phyloP scores from a whole-genome alignment of 1,284 basidiomycete species.

The Mycosarcoma mackinlayi region DNA sequence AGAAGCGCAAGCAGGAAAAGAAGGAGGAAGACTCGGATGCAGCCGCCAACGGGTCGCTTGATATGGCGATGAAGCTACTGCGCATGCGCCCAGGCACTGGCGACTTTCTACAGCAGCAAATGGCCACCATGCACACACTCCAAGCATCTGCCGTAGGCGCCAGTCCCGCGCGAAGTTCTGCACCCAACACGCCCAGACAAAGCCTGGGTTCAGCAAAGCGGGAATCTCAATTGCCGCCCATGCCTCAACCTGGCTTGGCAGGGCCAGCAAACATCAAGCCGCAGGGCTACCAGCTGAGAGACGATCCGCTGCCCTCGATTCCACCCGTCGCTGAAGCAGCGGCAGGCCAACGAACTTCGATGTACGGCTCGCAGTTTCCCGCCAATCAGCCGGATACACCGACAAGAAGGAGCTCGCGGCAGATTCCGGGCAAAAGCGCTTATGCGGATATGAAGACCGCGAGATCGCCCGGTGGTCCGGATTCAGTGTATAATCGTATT shows the following conservation, averaged over 20 bases:
- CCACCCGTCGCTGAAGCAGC: not conserved
- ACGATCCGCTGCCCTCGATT: constrained; percentile 11
- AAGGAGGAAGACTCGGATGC: constrained; percentile 71
- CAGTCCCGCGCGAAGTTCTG: constrained; percentile 31
- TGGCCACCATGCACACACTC: constrained; percentile 56
- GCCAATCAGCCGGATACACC: constrained; percentile 25
- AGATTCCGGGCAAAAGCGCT: constrained; percentile 8
- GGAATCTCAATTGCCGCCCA: constrained; percentile 22
- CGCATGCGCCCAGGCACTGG: constrained; percentile 62
- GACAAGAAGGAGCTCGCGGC: constrained; percentile 28
- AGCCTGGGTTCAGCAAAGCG: constrained; percentile 9
- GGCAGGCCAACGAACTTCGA: constrained; percentile 9
- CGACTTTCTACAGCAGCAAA: constrained; percentile 61
- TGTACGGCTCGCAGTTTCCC: not conserved
- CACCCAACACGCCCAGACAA: constrained; percentile 6
- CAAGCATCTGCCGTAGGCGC: constrained; percentile 41
- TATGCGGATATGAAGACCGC: constrained; percentile 12
- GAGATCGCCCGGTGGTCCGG: constrained; percentile 9
- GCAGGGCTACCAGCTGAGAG: constrained; percentile 31
- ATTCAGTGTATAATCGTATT: constrained; percentile 30
- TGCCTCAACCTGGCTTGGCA: constrained; percentile 14
- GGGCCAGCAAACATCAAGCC: not conserved
- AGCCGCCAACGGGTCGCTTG: constrained; percentile 36
- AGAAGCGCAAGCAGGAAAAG: constrained; percentile 92
- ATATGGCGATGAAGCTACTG: constrained; percentile 63